Percentiles rank a stretch among this genome's conserved stretches.
Evolutionary conservation across 108 stramenopile species (phyloP).

Genomic region (Nitzschia inconspicua): DNA sequence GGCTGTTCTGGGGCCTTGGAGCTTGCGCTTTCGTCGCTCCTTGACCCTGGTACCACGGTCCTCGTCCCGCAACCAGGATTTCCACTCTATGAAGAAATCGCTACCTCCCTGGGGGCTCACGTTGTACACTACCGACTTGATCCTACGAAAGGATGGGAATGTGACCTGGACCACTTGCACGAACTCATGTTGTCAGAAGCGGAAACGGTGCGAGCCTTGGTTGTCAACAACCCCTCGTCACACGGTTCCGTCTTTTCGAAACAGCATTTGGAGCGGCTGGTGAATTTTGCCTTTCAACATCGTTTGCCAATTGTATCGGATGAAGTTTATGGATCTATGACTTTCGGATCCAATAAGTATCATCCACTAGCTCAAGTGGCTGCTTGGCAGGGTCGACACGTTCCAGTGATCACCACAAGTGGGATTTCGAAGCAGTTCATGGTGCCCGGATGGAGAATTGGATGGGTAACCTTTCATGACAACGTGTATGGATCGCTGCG

Average conservation of each 20-base stretch:
- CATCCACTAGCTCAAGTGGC: conserved; percentile 72
- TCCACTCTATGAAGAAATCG: conserved; percentile 89
- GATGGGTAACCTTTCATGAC: conserved; percentile 85
- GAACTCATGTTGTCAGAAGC: conserved; percentile 23
- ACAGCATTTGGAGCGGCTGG: conserved; percentile 60
- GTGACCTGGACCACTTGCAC: conserved; percentile 82
- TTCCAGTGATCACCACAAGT: conserved; percentile 85
- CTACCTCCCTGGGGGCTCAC: conserved; percentile 74
- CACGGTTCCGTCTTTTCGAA: conserved; percentile 88
- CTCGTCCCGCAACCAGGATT: conserved; percentile 91
- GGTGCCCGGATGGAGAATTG: conserved; percentile 91
- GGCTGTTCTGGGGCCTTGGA: conserved; percentile 93
- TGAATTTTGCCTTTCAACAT: conserved; percentile 60
- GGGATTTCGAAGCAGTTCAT: conserved; percentile 93
- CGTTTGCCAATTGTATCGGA: conserved; percentile 82
- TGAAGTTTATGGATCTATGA: conserved; percentile 92
- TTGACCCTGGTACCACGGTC: conserved; percentile 67
- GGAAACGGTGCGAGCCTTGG: conserved; percentile 57
- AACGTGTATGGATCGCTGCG: conserved; percentile 50
- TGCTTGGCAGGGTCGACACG: conserved; percentile 43
- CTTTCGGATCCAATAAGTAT: conserved; percentile 56
- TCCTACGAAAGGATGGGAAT: conserved; percentile 77
- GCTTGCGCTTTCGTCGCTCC: conserved; percentile 61
- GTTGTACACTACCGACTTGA: conserved; percentile 78
- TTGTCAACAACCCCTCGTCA: conserved; percentile 93